phyloP scores from a whole-genome alignment of 495 filamentous ascomycete species.

The Cercophora scortea region DNA sequence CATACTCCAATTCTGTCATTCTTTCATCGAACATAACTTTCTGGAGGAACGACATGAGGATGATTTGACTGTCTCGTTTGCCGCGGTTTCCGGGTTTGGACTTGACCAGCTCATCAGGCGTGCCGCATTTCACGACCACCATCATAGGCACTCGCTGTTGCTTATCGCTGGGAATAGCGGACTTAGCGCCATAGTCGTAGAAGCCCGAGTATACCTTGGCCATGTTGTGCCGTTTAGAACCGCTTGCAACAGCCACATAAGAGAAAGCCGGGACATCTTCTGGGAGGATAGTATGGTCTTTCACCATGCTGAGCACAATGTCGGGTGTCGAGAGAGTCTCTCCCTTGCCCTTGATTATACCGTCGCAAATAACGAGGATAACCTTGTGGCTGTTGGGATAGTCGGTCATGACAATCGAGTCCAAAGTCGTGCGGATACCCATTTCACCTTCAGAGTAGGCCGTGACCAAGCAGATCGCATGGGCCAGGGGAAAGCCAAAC shows the following conservation, averaged over 20 bases:
- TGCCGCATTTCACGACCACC: slow-evolving; percentile 92
- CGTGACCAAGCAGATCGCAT: slow-evolving; percentile 89
- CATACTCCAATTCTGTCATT: slow-evolving; percentile 99
- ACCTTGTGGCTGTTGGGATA: slow-evolving; percentile 98
- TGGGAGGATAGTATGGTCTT: slow-evolving; percentile 69
- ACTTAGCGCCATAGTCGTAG: slow-evolving; percentile 87
- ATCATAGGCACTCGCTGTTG: slow-evolving; percentile 99
- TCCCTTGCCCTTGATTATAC: slow-evolving; percentile 93
- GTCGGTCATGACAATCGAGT: slow-evolving; percentile 95
- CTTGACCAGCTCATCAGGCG: slow-evolving; percentile 70
- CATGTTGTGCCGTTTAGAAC: slow-evolving; percentile 98
- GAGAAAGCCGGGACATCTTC: slow-evolving; percentile 82
- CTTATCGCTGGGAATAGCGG: slow-evolving; percentile 71
- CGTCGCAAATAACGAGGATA: slow-evolving; percentile 93
- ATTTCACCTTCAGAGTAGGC: slow-evolving; percentile 96
- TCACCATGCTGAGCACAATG: slow-evolving; percentile 87
- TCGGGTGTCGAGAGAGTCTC: slow-evolving; percentile 86
- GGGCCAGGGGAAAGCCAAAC: slow-evolving; percentile 89
- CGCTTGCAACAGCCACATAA: slow-evolving; percentile 93
- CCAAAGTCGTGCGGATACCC: slow-evolving; percentile 85
- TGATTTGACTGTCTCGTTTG: slow-evolving; percentile 97
- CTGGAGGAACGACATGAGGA: slow-evolving; percentile 98
- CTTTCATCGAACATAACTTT: slow-evolving; percentile 99
- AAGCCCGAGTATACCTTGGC: slow-evolving; percentile 96
- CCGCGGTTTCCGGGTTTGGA: slow-evolving; percentile 93